Conservation (phyloP, 2,329 filamentous ascomycete species). For the Elsinoe perseae region DNA sequence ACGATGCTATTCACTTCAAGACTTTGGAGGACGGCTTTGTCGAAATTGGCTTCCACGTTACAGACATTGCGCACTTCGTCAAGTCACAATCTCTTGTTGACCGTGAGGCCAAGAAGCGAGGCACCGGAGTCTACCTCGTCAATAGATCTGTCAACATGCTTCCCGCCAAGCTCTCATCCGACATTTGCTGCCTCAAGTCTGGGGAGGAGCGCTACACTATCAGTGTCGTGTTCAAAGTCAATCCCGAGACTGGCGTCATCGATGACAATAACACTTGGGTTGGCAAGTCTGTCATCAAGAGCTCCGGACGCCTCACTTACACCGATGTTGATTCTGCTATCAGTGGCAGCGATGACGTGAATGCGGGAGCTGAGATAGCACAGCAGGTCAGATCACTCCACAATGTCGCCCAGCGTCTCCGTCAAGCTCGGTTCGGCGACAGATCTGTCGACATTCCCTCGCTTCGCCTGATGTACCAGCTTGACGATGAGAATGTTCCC, state of each 20-base stretch:
- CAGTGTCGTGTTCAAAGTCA: conserved; percentile 87
- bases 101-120: conserved; percentile 94
- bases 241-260: conserved; percentile 68
- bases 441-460: conserved; percentile 72
- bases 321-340: conserved; percentile 79
- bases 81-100: conserved; percentile 94
- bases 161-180: conserved; percentile 73
- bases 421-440: conserved; percentile 69
- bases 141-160: conserved; percentile 84
- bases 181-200: conserved; percentile 79
- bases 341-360: conserved; percentile 51
- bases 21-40: conserved; percentile 73
- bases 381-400: conserved; percentile 76
- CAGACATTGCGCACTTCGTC: conserved; percentile 93
- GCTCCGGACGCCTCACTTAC: conserved; percentile 74
- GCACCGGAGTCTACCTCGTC: conserved; percentile 89
- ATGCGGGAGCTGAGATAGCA: conserved; percentile 55
- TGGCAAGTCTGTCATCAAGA: conserved; percentile 89
- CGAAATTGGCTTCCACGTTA: conserved; percentile 90
- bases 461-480: conserved; percentile 80
- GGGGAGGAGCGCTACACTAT: conserved; percentile 86
- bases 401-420: conserved; percentile 79
- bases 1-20: conserved; percentile 90
- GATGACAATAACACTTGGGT: conserved; percentile 87
- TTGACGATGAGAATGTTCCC: conserved; percentile 96